phyloP scores from a whole-genome alignment of 2,329 filamentous ascomycete genomes.

The Phaeosphaeriaceae sp. region DNA sequence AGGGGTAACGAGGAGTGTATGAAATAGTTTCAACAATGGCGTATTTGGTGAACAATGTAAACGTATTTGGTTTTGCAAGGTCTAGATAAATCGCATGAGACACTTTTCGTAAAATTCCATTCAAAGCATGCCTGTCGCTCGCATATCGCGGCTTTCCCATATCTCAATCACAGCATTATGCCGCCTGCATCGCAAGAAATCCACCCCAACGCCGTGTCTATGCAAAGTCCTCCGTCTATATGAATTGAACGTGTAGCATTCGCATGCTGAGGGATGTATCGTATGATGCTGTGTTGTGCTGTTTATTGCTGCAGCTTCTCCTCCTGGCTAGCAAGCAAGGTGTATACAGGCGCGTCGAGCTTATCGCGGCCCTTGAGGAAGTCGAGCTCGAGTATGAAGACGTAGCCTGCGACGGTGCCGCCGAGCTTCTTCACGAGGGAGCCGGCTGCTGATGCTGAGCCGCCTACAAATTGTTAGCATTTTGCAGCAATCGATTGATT shows the following conservation, averaged over 20 bases:
- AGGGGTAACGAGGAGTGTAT: constrained; percentile 52
- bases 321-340: constrained; percentile 75
- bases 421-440: constrained; percentile 86
- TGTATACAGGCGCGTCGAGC: constrained; percentile 83
- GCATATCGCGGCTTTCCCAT: neutral
- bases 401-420: constrained; percentile 83
- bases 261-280: neutral
- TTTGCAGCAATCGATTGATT: too few relatives aligned
- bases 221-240: constrained; percentile 27
- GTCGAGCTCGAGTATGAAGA: constrained; percentile 95
- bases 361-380: constrained; percentile 92
- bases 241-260: constrained; percentile 1
- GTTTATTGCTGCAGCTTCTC: constrained; percentile 32
- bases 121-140: neutral
- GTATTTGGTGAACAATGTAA: too few relatives aligned
- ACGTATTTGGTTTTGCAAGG: neutral
- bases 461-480: too few relatives aligned
- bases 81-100: neutral
- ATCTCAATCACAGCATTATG: neutral
- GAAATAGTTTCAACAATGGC: too few relatives aligned
- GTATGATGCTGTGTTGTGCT: neutral
- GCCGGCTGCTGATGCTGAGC: constrained; percentile 87
- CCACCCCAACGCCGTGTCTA: constrained; percentile 28
- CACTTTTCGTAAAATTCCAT: neutral
- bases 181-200: neutral